Conservation (phyloP, 2,329 filamentous ascomycete species). For the Cercospora janseana region DNA sequence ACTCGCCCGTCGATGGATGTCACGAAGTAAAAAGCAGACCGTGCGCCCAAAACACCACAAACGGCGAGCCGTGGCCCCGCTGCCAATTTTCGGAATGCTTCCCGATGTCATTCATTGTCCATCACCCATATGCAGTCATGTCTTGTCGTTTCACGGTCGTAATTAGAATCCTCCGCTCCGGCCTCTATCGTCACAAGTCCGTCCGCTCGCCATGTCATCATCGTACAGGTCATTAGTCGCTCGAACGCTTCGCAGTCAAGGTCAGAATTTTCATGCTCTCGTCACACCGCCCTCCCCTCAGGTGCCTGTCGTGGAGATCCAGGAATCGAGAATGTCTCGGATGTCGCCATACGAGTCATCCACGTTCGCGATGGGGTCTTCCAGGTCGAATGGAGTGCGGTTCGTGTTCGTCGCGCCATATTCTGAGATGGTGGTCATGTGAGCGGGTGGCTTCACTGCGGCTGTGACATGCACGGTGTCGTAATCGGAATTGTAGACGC, state of each 20-base stretch:
- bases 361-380: slow-evolving; percentile 21
- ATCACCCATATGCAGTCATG: slow-evolving; percentile 15
- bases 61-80: not conserved
- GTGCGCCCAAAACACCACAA: slow-evolving; percentile 7
- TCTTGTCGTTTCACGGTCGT: slow-evolving; percentile 19
- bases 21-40: slow-evolving; percentile 4
- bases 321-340: slow-evolving; percentile 29
- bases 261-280: too few species aligned
- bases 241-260: slow-evolving; percentile 6
- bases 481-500: slow-evolving; percentile 32
- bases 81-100: not conserved
- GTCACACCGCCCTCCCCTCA: not conserved
- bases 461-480: slow-evolving; percentile 25
- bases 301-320: slow-evolving; percentile 23
- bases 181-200: slow-evolving; percentile 17
- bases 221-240: slow-evolving; percentile 15
- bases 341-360: slow-evolving; percentile 26
- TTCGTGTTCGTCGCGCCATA: slow-evolving; percentile 69
- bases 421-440: slow-evolving; percentile 69
- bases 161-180: slow-evolving; percentile 18
- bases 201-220: slow-evolving; percentile 9
- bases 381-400: slow-evolving; percentile 47
- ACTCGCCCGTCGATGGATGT: not conserved
- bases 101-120: not conserved
- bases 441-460: slow-evolving; percentile 22